Evolutionary conservation across 2,329 filamentous ascomycete species (phyloP).

Genomic region (Clonostachys chloroleuca): DNA sequence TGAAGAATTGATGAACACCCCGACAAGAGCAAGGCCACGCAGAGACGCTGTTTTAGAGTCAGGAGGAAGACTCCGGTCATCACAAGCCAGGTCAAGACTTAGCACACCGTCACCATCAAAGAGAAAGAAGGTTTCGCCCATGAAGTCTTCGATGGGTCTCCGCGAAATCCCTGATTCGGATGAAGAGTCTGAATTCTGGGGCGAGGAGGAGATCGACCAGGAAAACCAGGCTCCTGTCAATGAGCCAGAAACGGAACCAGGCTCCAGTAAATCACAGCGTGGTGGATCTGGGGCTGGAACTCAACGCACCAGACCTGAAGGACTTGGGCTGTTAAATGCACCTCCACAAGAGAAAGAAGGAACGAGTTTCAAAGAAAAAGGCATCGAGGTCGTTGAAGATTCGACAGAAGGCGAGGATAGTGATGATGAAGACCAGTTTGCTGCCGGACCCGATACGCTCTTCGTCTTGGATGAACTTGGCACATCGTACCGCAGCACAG

Average conservation of each 20-base stretch:
- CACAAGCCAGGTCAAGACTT: too few species aligned
- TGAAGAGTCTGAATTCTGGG: conserved; percentile 24
- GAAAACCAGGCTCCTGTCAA: conserved; percentile 1
- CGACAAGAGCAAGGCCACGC: neutral
- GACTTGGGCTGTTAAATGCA: too few species aligned
- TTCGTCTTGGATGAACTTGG: conserved; percentile 23
- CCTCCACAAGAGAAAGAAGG: neutral
- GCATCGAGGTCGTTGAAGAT: neutral
- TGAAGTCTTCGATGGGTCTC: neutral
- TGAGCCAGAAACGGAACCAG: too few species aligned
- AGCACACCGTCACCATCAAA: conserved; percentile 6
- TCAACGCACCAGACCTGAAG: too few species aligned
- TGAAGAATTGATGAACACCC: too few species aligned
- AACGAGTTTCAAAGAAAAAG: neutral
- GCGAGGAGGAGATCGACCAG: neutral
- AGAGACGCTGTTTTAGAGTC: too few species aligned
- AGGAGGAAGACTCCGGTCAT: too few species aligned
- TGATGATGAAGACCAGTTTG: conserved; percentile 10
- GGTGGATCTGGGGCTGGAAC: neutral
- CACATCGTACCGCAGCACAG: conserved; percentile 4
- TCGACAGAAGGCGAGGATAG: neutral
- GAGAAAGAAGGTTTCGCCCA: conserved; percentile 5
- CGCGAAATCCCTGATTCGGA: conserved; percentile 47
- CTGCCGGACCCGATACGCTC: conserved; percentile 25
- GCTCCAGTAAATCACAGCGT: neutral